Conservation (phyloP, 306 rosid genomes). For the Prinsepia uniflora region DNA sequence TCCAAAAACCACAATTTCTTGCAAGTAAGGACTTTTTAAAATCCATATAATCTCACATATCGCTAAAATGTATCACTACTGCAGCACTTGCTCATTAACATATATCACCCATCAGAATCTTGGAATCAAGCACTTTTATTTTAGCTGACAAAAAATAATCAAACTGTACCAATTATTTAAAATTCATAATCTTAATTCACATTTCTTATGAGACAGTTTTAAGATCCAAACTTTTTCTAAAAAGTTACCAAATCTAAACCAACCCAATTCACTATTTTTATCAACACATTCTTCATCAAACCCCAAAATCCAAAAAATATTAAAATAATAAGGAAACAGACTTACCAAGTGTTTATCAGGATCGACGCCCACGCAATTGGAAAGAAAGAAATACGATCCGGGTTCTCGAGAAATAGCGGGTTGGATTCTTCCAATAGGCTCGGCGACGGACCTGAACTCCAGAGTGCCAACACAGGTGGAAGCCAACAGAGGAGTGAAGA, state of each 20-base stretch:
- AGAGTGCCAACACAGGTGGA: conserved; percentile 96
- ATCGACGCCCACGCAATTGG: conserved; percentile 57
- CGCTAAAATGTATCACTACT: too few relatives aligned
- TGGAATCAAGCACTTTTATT: neutral
- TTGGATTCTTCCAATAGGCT: conserved; percentile 83
- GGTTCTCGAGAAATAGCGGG: conserved; percentile 84
- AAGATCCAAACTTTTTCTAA: neutral
- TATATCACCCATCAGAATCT: neutral
- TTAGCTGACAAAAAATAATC: neutral
- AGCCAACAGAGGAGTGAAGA: conserved; percentile 90
- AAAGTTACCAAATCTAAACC: neutral
- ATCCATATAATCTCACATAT: conserved; percentile 3
- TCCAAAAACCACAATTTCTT: conserved; percentile 25
- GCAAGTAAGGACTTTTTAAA: conserved; percentile 17
- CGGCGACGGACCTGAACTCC: conserved; percentile 89
- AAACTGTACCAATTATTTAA: neutral
- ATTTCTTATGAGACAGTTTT: too few relatives aligned
- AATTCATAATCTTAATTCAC: neutral
- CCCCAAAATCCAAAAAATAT: neutral
- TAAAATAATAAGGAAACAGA: neutral
- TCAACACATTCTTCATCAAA: neutral
- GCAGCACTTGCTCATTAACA: neutral
- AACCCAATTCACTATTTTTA: neutral
- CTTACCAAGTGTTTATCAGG: conserved; percentile 56
- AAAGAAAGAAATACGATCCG: conserved; percentile 84